Percentiles rank a stretch among this genome's conserved stretches.
These are phyloP conservation scores for Cryptococcus floricola DNA, from an alignment of 1,284 basidiomycete genomes.

Conservation along the genomic window DNA sequence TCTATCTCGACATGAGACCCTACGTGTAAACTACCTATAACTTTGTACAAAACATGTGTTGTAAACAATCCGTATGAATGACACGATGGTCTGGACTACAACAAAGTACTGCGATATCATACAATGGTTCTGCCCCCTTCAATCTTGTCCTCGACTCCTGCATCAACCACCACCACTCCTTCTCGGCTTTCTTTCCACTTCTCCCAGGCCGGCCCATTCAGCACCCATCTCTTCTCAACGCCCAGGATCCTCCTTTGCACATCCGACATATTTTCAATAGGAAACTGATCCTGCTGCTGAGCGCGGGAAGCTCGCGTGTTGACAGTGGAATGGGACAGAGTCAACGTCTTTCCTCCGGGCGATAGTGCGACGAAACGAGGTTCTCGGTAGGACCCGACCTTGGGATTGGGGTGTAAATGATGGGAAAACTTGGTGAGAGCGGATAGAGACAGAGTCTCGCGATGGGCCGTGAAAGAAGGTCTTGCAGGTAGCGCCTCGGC, in stretches of 20 bases:
- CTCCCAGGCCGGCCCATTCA: background rate
- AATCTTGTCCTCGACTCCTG: too few species aligned
- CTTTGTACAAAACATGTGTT: too few species aligned
- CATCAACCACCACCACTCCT: background rate
- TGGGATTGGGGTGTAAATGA: background rate
- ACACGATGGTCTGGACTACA: too few species aligned
- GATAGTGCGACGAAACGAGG: conserved; percentile 9
- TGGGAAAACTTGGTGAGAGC: background rate
- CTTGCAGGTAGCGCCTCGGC: too few species aligned
- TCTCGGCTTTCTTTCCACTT: conserved; percentile 2
- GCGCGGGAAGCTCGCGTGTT: background rate
- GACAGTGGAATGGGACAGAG: background rate
- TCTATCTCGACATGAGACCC: too few species aligned
- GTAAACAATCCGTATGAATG: too few species aligned
- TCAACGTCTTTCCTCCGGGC: background rate
- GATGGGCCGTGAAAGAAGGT: too few species aligned
- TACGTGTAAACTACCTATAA: too few species aligned
- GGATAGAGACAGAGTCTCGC: too few species aligned
- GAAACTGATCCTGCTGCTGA: background rate
- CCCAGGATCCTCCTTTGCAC: background rate
- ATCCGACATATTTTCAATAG: background rate
- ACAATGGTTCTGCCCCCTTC: too few species aligned
- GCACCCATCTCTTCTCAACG: background rate
- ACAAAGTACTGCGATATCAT: too few species aligned
- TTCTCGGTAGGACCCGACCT: background rate